A percentile compares a stretch with the other conserved stretches of the same genome.
Evolutionary conservation across 495 filamentous ascomycete species (phyloP).

Genomic region (Podospora australis): DNA sequence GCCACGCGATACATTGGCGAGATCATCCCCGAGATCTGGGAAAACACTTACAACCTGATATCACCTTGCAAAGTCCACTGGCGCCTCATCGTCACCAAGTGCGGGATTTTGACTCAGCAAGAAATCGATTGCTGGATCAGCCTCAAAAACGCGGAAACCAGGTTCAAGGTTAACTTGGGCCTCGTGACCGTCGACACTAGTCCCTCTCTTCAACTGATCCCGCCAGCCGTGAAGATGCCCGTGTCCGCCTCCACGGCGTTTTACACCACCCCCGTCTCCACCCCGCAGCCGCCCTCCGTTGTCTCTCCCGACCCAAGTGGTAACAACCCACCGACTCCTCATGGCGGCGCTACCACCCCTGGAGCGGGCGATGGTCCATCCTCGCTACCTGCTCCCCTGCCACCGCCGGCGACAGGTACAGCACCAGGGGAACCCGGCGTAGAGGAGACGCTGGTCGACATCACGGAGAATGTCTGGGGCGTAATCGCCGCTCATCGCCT

Average conservation of each 20-base stretch:
- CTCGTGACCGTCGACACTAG: conserved; percentile 61
- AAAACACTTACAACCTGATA: conserved; percentile 70
- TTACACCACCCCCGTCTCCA: conserved; percentile 51
- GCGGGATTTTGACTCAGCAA: conserved; percentile 62
- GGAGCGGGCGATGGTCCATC: no score
- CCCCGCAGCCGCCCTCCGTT: conserved; percentile 45
- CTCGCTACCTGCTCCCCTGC: conserved; percentile 8
- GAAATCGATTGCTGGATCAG: conserved; percentile 59
- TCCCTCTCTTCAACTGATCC: conserved; percentile 60
- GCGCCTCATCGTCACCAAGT: conserved; percentile 72
- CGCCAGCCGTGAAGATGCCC: conserved; percentile 41
- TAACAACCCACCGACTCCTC: conserved; percentile 41
- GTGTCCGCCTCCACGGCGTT: conserved; percentile 31
- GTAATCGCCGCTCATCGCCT: conserved; percentile 67
- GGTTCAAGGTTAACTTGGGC: conserved; percentile 46
- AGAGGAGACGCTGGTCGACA: conserved; percentile 69
- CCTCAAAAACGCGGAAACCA: conserved; percentile 36
- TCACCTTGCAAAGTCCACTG: conserved; percentile 64
- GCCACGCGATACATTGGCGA: conserved; percentile 53
- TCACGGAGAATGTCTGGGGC: conserved; percentile 75
- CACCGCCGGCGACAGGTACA: not conserved
- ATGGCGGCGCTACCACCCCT: conserved; percentile 50
- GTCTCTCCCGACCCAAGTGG: conserved; percentile 51
- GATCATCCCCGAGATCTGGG: conserved; percentile 76
- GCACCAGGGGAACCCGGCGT: conserved; percentile 51